Evolutionary conservation across 1,284 basidiomycete species (phyloP).

Genomic region (Austroboletus olivaceoglutinosus): DNA sequence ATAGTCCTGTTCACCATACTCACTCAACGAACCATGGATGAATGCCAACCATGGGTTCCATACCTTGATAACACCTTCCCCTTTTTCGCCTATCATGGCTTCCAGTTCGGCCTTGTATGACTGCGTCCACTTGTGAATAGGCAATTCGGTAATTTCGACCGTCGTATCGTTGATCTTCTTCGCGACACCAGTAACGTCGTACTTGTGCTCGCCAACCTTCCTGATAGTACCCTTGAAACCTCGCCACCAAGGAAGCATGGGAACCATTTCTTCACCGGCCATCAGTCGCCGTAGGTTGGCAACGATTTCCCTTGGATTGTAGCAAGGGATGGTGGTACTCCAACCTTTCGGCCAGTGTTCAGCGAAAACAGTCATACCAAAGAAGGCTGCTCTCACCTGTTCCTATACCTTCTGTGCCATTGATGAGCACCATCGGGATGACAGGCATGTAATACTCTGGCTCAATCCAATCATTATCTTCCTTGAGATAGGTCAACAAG

Average conservation of each 20-base stretch:
- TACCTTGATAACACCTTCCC: constrained; percentile 66
- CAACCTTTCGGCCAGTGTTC: constrained; percentile 60
- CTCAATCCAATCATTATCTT: constrained; percentile 89
- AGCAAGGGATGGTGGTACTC: constrained; percentile 93
- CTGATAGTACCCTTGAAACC: constrained; percentile 92
- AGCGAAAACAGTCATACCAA: neutral
- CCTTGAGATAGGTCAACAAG: constrained; percentile 80
- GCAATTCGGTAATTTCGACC: constrained; percentile 94
- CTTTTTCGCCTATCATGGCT: constrained; percentile 72
- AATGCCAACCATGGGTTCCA: neutral
- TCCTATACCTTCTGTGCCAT: constrained; percentile 97
- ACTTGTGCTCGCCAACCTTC: constrained; percentile 80
- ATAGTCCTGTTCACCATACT: constrained; percentile 65
- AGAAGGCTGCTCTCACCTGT: constrained; percentile 67
- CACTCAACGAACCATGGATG: neutral
- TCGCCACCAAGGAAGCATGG: constrained; percentile 97
- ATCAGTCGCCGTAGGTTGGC: constrained; percentile 86
- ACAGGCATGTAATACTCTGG: constrained; percentile 95
- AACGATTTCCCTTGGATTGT: constrained; percentile 91
- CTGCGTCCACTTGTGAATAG: constrained; percentile 95
- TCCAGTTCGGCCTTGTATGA: constrained; percentile 92
- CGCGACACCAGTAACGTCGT: constrained; percentile 77
- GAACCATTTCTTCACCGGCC: constrained; percentile 78
- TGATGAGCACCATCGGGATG: constrained; percentile 87
- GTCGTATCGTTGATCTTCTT: constrained; percentile 84